phyloP scores from a whole-genome alignment of 257 asterid genomes.

The Ilex aquifolium region DNA sequence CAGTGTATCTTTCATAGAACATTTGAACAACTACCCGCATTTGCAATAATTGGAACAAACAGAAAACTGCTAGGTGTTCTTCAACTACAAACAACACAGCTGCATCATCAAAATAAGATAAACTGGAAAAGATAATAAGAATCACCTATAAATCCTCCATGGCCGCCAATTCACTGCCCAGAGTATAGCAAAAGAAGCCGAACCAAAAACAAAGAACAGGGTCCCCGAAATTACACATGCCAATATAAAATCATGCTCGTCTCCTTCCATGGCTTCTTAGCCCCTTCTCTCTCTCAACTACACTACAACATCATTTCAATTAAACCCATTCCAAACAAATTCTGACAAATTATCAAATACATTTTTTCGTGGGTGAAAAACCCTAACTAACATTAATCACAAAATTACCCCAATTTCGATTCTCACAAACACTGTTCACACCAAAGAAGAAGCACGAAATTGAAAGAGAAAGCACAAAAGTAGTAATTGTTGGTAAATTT shows the following conservation, averaged over 20 bases:
- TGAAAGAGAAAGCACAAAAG: neutral
- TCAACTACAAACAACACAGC: no score
- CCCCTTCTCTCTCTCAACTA: slow-evolving; percentile 37
- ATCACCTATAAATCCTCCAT: slow-evolving; percentile 94
- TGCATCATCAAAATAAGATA: neutral
- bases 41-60: no score
- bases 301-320: neutral
- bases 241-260: slow-evolving; percentile 62
- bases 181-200: slow-evolving; percentile 80
- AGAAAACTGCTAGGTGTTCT: no score
- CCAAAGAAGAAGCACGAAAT: neutral
- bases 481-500: no score
- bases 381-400: neutral
- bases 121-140: neutral
- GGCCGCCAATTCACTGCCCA: slow-evolving; percentile 99
- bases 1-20: no score
- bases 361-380: neutral
- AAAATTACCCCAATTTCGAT: neutral
- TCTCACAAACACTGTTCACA: neutral
- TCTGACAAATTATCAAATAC: slow-evolving; percentile 5
- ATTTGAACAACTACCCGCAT: no score
- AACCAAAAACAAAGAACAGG: slow-evolving; percentile 65
- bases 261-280: slow-evolving; percentile 55
- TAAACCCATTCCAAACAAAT: neutral
- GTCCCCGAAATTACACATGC: slow-evolving; percentile 86